Conservation (phyloP, 345 rosid genomes). For the Melaleuca alternifolia region DNA sequence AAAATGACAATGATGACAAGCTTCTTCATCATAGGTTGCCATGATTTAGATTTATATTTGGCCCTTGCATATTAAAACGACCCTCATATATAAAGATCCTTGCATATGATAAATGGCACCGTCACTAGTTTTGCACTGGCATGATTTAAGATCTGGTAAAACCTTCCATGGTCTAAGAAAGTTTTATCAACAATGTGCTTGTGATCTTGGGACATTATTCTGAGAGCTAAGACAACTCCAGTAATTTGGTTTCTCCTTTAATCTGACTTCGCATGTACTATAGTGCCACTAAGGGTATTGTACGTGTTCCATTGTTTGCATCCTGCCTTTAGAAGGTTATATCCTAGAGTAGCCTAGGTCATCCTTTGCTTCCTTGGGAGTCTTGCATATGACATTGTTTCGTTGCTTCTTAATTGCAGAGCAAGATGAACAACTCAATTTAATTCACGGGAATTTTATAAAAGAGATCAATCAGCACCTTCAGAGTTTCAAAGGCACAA, state of each 20-base stretch:
- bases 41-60: background rate
- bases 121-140: background rate
- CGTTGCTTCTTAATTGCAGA: conserved; percentile 27
- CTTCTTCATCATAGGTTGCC: background rate
- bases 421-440: conserved; percentile 57
- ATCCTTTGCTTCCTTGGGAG: background rate
- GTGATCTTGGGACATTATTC: background rate
- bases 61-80: background rate
- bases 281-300: background rate
- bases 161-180: background rate
- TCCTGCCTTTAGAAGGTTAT: background rate
- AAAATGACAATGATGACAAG: background rate
- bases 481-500: conserved; percentile 37
- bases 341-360: background rate
- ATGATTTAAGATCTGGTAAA: background rate
- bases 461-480: conserved; percentile 51
- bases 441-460: conserved; percentile 59
- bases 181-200: background rate
- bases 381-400: background rate
- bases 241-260: background rate
- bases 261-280: background rate
- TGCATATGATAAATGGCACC: background rate
- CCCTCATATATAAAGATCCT: background rate
- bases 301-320: background rate
- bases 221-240: background rate